These are phyloP conservation scores for Camellia sinensis DNA, from an alignment of 148 eudicot genomes.

Conservation along the genomic window DNA sequence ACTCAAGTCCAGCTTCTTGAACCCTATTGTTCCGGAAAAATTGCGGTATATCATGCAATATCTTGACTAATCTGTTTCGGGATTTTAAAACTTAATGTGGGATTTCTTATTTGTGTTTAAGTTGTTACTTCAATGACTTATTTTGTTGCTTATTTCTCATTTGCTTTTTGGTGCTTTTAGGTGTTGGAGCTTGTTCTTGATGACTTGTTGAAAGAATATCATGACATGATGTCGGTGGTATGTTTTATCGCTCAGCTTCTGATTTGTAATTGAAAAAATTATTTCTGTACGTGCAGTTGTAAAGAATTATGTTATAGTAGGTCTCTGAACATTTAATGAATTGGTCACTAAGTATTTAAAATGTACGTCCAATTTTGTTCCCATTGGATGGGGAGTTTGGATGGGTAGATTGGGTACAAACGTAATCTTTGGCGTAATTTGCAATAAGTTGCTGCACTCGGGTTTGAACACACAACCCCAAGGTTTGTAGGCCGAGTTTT, in stretches of 20 bases:
- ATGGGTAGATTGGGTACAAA: too few relatives aligned
- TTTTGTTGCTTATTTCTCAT: neutral
- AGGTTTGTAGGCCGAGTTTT: too few relatives aligned
- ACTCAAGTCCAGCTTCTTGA: constrained; percentile 68
- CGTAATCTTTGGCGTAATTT: too few relatives aligned
- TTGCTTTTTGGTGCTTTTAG: constrained; percentile 22
- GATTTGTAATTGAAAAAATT: neutral
- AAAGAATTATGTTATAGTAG: neutral
- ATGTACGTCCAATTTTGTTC: too few relatives aligned
- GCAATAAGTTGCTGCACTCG: too few relatives aligned
- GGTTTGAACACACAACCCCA: too few relatives aligned
- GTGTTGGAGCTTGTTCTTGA: constrained; percentile 73
- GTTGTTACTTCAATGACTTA: neutral
- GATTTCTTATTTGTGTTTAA: constrained; percentile 9
- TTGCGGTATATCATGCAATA: constrained; percentile 24
- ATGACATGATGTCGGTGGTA: constrained; percentile 23
- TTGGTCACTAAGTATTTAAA: too few relatives aligned
- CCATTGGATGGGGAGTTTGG: too few relatives aligned
- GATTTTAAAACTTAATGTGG: neutral
- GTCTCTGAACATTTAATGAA: too few relatives aligned
- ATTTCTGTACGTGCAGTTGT: neutral
- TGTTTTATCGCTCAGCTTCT: neutral
- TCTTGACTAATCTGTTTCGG: constrained; percentile 6
- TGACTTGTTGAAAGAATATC: constrained; percentile 52
- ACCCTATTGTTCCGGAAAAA: constrained; percentile 71